Base-by-base conservation (phyloP, 495 filamentous ascomycete species). In the Hypoxylon fuscum region DNA sequence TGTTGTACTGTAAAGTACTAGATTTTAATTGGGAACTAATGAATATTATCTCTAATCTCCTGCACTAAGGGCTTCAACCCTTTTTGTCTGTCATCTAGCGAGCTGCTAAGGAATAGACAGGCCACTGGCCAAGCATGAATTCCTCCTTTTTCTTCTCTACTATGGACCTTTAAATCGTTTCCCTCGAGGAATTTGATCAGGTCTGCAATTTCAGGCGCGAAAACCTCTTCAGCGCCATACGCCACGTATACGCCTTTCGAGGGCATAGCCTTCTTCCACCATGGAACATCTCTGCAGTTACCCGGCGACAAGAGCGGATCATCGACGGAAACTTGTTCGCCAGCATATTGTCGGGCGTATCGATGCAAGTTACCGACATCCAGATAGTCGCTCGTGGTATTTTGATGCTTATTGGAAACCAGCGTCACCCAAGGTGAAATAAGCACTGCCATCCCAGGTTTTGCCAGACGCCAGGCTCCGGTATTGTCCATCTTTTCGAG, bases 61-160 rank as follows among this genome's bases (percentile, higher is more conserved):
- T 76, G 72, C 2, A 82, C 83, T 41, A 91, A 77, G 62, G 74
- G 67, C 48, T 69, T 76, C 59, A 93, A 64, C 9, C 87, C 88
- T 38, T 79, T 78, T 58, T 81, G 73, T 57, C 90, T 74, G 70
- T 83, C 77, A n/a, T 77, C 74, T 38, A 72, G 68, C 18, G 77
- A 81, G 38, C 77, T 76, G 46, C 84, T 84, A 14, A 92, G 72
- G 68, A 91, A 93, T 38, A 92, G 67, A 27, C 79, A 81, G 12
- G 86, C 89, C 21, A 93, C 86, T 11, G 90, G 90, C 90, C 90
- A 93, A 9, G 88, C 89, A 75, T 93, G 90, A 52, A 92, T 85
- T 17, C 81, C 86, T 3, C 83, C 87, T 31, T 76, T 72, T 61
- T 89, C 85, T 67, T 79, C 77, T 48, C 76, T 62, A 47, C 76